Evolutionary conservation across 2,329 filamentous ascomycete genomes (phyloP).

Genomic region (Pyrenochaeta sp.): DNA sequence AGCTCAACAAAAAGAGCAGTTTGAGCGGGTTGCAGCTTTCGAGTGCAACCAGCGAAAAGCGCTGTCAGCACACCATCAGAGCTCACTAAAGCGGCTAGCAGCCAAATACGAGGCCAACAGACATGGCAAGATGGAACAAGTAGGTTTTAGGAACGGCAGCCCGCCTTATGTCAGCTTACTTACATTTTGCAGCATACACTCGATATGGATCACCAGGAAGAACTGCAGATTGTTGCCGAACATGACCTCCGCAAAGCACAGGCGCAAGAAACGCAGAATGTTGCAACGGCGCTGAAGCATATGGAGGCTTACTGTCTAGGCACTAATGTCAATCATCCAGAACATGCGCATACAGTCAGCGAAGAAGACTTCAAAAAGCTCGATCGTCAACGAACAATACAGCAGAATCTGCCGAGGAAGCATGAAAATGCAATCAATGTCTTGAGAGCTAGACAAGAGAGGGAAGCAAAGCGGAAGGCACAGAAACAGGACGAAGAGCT

Average conservation of each 20-base stretch:
- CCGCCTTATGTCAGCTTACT: conserved; percentile 21
- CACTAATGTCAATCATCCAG: conserved; percentile 29
- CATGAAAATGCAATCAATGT: conserved; percentile 59
- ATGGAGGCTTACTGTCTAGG: conserved; percentile 60
- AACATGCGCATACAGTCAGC: conserved; percentile 49
- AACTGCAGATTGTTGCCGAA: conserved; percentile 55
- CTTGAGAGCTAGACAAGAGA: conserved; percentile 55
- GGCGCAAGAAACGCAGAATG: conserved; percentile 52
- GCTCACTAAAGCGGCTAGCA: conserved; percentile 29
- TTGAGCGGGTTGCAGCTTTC: conserved; percentile 40
- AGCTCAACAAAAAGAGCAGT: conserved; percentile 40
- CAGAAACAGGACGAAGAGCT: conserved; percentile 53
- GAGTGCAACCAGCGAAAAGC: conserved; percentile 45
- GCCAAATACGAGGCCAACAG: conserved; percentile 29
- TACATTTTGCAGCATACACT: conserved; percentile 44
- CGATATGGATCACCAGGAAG: conserved; percentile 54
- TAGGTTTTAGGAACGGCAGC: conserved; percentile 18
- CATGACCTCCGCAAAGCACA: conserved; percentile 54
- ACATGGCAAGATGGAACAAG: conserved; percentile 36
- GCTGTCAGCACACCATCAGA: conserved; percentile 34
- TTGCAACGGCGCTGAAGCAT: conserved; percentile 56
- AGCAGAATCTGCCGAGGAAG: conserved; percentile 52
- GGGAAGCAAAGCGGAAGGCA: conserved; percentile 46
- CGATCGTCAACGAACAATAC: conserved; percentile 49
- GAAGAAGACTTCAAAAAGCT: conserved; percentile 56